Evolutionary conservation across 441 rosid species (phyloP).

Genomic region (Gossypium schwendimanii): DNA sequence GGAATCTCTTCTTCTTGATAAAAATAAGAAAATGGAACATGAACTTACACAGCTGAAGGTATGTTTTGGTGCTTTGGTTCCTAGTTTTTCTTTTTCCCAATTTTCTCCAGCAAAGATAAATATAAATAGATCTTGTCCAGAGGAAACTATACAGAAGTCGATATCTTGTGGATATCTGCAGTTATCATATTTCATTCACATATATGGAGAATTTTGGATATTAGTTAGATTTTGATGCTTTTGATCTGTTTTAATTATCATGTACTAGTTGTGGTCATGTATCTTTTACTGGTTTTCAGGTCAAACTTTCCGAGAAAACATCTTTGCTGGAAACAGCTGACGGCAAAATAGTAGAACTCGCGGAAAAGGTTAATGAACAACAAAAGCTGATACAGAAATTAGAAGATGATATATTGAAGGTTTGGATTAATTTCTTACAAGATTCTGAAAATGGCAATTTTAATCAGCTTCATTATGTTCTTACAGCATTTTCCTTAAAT

Average conservation of each 20-base stretch:
- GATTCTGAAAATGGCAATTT: slow-evolving; percentile 1
- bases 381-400: slow-evolving; percentile 84
- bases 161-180: slow-evolving; percentile 1
- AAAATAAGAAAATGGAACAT: slow-evolving; percentile 97
- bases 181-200: not conserved
- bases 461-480: slow-evolving; percentile 5
- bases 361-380: slow-evolving; percentile 71
- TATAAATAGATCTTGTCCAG: not conserved
- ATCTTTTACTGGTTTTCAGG: slow-evolving; percentile 37
- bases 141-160: not conserved
- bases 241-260: slow-evolving; percentile 1
- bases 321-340: slow-evolving; percentile 80
- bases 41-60: slow-evolving; percentile 94
- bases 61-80: slow-evolving; percentile 9
- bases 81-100: slow-evolving; percentile 4
- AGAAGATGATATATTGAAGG: slow-evolving; percentile 98
- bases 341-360: slow-evolving; percentile 66
- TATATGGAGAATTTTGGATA: not conserved
- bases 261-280: not conserved
- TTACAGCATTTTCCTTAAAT: slow-evolving; percentile 2
- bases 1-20: slow-evolving; percentile 99
- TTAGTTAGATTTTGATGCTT: slow-evolving; percentile 4
- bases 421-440: slow-evolving; percentile 27
- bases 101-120: not conserved
- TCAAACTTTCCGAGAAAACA: slow-evolving; percentile 78